Conservation (phyloP, 176 grass and related monocot species). For the Chloris gayana region DNA sequence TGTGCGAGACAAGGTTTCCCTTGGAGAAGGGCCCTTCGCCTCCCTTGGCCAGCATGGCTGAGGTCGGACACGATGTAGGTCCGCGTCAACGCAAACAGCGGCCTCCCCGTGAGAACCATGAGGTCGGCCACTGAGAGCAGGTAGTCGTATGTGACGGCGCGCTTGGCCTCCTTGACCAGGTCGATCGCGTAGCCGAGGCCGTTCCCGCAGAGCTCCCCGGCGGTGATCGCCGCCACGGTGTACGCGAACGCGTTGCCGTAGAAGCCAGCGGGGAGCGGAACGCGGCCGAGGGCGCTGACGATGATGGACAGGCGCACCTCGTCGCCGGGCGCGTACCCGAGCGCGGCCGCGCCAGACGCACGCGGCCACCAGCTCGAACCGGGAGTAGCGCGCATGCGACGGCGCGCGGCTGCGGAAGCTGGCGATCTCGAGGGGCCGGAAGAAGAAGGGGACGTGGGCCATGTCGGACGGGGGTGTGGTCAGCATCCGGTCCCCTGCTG, state of each 20-base stretch:
- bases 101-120: conserved; percentile 44
- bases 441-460: conserved; percentile 46
- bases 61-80: conserved; percentile 74
- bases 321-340: conserved; percentile 41
- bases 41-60: conserved; percentile 55
- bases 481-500: conserved; percentile 17
- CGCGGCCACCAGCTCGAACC: conserved; percentile 70
- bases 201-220: conserved; percentile 33
- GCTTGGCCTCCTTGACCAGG: conserved; percentile 63
- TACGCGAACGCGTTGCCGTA: conserved; percentile 80
- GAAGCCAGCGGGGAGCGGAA: conserved; percentile 57
- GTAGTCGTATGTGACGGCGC: conserved; percentile 56
- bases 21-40: no score
- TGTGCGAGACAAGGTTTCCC: no score
- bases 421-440: conserved; percentile 45
- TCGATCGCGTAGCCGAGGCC: conserved; percentile 54
- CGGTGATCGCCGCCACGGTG: conserved; percentile 52
- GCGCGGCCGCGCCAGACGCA: conserved; percentile 64
- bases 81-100: conserved; percentile 37
- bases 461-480: neutral
- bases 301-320: conserved; percentile 64
- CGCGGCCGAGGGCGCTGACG: conserved; percentile 54
- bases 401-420: conserved; percentile 43
- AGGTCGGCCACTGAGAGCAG: conserved; percentile 67
- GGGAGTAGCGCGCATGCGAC: conserved; percentile 17